A percentile compares a stretch with the other conserved stretches of the same genome.
Evolutionary conservation across 1,284 basidiomycete species (phyloP).

Genomic region (Trichosporon sp.): DNA sequence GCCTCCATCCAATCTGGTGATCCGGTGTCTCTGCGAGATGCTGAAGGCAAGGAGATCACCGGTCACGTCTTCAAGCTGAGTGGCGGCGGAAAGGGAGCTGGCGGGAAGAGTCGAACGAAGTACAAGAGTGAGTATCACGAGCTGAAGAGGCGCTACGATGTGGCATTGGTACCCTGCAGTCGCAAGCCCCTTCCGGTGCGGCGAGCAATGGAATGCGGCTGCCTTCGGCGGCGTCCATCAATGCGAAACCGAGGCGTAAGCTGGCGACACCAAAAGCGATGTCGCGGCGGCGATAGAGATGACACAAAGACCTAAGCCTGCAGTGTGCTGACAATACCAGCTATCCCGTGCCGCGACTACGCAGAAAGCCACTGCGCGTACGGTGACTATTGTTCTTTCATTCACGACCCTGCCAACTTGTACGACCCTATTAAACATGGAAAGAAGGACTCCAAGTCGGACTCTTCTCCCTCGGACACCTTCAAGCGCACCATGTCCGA

Average conservation of each 20-base stretch:
- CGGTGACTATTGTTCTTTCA: constrained; percentile 49
- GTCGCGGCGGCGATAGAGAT: background rate
- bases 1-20: constrained; percentile 8
- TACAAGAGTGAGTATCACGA: constrained; percentile 40
- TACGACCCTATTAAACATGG: constrained; percentile 13
- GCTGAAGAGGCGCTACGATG: background rate
- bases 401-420: constrained; percentile 30
- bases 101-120: constrained; percentile 42
- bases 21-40: constrained; percentile 31
- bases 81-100: constrained; percentile 47
- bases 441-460: constrained; percentile 19
- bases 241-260: background rate
- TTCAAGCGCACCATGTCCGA: constrained; percentile 15
- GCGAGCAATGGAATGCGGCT: background rate
- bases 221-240: background rate
- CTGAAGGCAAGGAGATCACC: constrained; percentile 32
- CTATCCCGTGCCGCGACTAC: constrained; percentile 45
- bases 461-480: background rate
- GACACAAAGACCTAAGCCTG: background rate
- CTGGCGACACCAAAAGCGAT: background rate
- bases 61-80: constrained; percentile 46
- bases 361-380: constrained; percentile 43
- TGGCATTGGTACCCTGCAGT: background rate
- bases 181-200: background rate
- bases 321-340: constrained; percentile 22